Evolutionary conservation across 495 filamentous ascomycete species (phyloP).

Genomic region (Aspergillus bertholletiae): DNA sequence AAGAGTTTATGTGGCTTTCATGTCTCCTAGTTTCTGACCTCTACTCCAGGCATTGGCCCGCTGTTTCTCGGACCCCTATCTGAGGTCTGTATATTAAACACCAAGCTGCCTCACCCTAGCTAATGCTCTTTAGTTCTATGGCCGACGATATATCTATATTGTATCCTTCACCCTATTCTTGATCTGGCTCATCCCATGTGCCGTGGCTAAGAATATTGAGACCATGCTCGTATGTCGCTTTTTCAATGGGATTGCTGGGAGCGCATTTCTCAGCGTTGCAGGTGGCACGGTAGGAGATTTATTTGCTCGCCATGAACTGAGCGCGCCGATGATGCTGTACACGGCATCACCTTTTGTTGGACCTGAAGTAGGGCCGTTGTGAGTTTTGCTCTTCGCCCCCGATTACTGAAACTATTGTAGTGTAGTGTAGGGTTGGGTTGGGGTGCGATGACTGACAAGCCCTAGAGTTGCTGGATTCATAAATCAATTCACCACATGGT

Average conservation of each 20-base stretch:
- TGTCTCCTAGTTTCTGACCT: conserved; percentile 18
- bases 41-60: conserved; percentile 58
- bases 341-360: conserved; percentile 75
- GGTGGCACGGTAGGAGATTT: conserved; percentile 91
- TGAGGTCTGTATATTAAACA: conserved; percentile 34
- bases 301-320: conserved; percentile 72
- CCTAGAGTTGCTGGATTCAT: conserved; percentile 64
- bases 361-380: conserved; percentile 45
- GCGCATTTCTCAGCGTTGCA: conserved; percentile 84
- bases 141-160: conserved; percentile 81
- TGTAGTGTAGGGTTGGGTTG: not conserved
- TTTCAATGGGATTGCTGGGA: conserved; percentile 78
- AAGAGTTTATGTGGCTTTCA: not conserved
- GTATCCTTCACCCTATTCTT: conserved; percentile 72
- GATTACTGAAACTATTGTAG: conserved; percentile 17
- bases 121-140: conserved; percentile 74
- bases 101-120: not conserved
- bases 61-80: conserved; percentile 66
- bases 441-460: conserved; percentile 7
- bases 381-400: conserved; percentile 50
- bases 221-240: conserved; percentile 85
- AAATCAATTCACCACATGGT: conserved; percentile 73
- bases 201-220: conserved; percentile 76
- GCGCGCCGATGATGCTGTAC: conserved; percentile 77
- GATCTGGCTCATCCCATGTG: conserved; percentile 85